These are phyloP conservation scores for Waitea zeae DNA, from an alignment of 1,284 basidiomycete species.

Conservation along the genomic window DNA sequence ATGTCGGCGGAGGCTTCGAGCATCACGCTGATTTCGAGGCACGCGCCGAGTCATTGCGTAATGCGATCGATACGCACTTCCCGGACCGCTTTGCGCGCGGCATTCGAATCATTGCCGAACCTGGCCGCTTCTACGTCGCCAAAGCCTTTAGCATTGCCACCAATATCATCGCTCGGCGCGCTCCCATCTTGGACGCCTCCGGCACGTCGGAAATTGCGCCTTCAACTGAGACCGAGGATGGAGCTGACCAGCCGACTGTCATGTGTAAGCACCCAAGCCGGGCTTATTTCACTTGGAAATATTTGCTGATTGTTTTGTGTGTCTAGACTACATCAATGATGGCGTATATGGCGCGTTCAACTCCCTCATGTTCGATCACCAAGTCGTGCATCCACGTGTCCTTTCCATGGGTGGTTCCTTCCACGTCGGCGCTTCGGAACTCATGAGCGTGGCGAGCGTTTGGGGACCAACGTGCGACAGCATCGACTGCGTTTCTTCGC, in stretches of 20 bases:
- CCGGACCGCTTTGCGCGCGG: constrained; percentile 42
- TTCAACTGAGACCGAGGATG: constrained; percentile 13
- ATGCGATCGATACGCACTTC: constrained; percentile 72
- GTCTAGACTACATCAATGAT: constrained; percentile 89
- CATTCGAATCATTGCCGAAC: constrained; percentile 88
- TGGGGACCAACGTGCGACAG: constrained; percentile 67
- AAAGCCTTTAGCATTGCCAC: constrained; percentile 87
- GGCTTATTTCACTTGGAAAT: constrained; percentile 6
- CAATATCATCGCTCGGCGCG: constrained; percentile 86
- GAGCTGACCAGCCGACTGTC: constrained; percentile 39
- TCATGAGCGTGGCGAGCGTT: constrained; percentile 29
- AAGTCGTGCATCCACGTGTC: constrained; percentile 55
- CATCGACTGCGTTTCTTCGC: constrained; percentile 48
- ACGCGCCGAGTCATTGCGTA: constrained; percentile 58
- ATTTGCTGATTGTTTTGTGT: constrained; percentile 5
- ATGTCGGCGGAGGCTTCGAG: constrained; percentile 95
- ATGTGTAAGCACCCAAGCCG: constrained; percentile 54
- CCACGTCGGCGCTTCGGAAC: constrained; percentile 28
- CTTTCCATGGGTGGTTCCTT: constrained; percentile 24
- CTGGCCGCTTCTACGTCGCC: constrained; percentile 89
- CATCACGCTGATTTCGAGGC: constrained; percentile 76
- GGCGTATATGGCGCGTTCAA: constrained; percentile 98
- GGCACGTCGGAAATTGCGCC: too few relatives aligned
- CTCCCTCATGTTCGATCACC: constrained; percentile 71
- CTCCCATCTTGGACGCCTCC: constrained; percentile 23